Evolutionary conservation across 179 eudicot species (phyloP), one percentile per base, ranked within the genome.

Genomic region (Silene vulgaris): DNA sequence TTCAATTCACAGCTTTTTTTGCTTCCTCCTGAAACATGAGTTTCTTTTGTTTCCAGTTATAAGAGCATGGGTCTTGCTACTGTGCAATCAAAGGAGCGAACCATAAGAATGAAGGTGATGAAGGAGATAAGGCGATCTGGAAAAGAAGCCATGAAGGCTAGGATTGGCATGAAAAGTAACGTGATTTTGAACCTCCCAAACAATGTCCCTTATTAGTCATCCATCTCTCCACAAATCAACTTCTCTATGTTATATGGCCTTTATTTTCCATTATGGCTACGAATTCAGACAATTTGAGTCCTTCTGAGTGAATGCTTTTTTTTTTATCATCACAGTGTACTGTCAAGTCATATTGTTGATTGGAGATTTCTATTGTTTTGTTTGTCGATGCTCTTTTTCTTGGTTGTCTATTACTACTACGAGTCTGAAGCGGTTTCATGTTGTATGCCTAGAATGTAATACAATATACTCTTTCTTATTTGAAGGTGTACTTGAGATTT

Each of bases 111-210:
- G 96, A 95, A 95, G 86, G 97, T 90, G 74, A 50, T 95, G 90
- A 95, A 87, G 79, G 86, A 87, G 82, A 95, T 95, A 81, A 90
- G 73, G 77, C 81, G 83, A 75, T 78, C 89, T 2, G 95, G 96
- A n/a, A 92, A 86, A 56, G 95, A 90, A 73, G 84, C 81, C 16
- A 92, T 95, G 99, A 85, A 89, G 37, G 75, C 85, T n/a, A 90
- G 86, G 86, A 89, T 95, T 2, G 97, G 97, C 64, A 90, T 92
- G 89, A 95, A 92, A 86, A 95, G 88, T 69, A 95, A 95, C 63
- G 91, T 89, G 71, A 90, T 92, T 64, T 86, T 86, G 48, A 95
- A 95, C 69, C 95, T 92, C 69, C 99, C 97, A 9, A 95, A 85
- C 37, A 95, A 95, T 64, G 89, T 85, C 56, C 78, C 97, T 0